Evolutionary conservation across 441 rosid species (phyloP).

Genomic region (Jatropha podagrica): DNA sequence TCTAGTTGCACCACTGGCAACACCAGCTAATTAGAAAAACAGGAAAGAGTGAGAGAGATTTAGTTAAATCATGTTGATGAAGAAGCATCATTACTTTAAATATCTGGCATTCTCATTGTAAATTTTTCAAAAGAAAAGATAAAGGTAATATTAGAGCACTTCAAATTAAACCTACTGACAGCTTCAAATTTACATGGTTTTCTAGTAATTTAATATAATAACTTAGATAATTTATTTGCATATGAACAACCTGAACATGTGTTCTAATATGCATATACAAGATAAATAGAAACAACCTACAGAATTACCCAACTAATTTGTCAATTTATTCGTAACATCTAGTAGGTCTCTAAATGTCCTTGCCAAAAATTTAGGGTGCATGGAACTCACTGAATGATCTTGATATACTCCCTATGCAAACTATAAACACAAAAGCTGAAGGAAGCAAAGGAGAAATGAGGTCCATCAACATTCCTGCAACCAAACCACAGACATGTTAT

Average conservation of each 20-base stretch:
- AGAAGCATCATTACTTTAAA: neutral
- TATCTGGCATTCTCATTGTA: neutral
- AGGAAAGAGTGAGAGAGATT: neutral
- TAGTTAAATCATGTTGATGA: neutral
- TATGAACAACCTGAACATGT: neutral
- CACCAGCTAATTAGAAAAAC: slow-evolving; percentile 62
- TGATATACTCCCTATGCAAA: slow-evolving; percentile 94
- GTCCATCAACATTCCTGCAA: slow-evolving; percentile 98
- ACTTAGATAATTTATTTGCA: slow-evolving; percentile 2
- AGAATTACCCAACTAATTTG: neutral
- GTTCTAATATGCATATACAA: neutral
- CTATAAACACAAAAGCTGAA: slow-evolving; percentile 77
- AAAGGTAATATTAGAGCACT: neutral
- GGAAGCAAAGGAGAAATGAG: slow-evolving; percentile 92
- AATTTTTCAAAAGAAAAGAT: neutral
- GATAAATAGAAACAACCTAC: slow-evolving; percentile 7
- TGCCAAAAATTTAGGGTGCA: neutral
- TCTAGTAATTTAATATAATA: neutral
- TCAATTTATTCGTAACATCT: slow-evolving; percentile 1
- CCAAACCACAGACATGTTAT: slow-evolving; percentile 12
- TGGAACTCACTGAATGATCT: slow-evolving; percentile 85
- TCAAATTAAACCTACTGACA: neutral
- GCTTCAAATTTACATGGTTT: neutral
- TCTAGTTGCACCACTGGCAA: slow-evolving; percentile 98
- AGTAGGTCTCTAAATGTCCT: slow-evolving; percentile 1